Percentiles rank a stretch among this genome's conserved stretches.
Evolutionary conservation across 768 basidiomycete genomes (phyloP).

Genomic region (Basidioascus undulatus): DNA sequence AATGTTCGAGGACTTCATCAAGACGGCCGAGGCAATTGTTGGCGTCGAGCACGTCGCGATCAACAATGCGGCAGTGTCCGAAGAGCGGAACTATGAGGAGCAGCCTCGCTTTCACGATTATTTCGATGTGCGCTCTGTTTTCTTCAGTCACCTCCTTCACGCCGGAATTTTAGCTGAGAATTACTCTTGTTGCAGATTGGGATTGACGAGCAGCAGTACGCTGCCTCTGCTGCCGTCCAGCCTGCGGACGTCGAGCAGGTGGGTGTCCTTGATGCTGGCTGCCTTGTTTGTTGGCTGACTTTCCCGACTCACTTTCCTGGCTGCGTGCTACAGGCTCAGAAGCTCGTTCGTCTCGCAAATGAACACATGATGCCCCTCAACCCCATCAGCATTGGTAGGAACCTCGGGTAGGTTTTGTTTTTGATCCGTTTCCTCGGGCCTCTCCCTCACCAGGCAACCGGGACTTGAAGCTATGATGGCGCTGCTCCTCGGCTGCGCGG

Average conservation of each 20-base stretch:
- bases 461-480: conserved; percentile 11
- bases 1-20: conserved; percentile 1
- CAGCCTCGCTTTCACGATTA: conserved; percentile 1
- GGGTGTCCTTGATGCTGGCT: too few species aligned
- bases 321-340: too few species aligned
- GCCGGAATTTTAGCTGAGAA: not conserved
- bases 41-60: conserved; percentile 1
- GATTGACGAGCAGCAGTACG: too few species aligned
- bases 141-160: not conserved
- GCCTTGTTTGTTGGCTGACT: too few species aligned
- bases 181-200: not conserved
- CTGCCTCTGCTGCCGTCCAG: conserved; percentile 5
- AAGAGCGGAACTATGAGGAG: not conserved
- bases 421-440: too few species aligned
- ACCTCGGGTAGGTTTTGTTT: too few species aligned
- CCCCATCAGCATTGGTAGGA: conserved; percentile 8
- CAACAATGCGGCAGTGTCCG: too few species aligned
- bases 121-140: not conserved
- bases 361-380: conserved; percentile 7
- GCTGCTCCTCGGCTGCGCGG: conserved; percentile 8
- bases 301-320: too few species aligned
- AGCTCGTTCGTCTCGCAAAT: conserved; percentile 8
- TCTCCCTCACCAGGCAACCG: too few species aligned
- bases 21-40: not conserved
- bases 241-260: conserved; percentile 5